Evolutionary conservation across 2,329 filamentous ascomycete species (phyloP).

Genomic region (Botryosphaeria dothidea): DNA sequence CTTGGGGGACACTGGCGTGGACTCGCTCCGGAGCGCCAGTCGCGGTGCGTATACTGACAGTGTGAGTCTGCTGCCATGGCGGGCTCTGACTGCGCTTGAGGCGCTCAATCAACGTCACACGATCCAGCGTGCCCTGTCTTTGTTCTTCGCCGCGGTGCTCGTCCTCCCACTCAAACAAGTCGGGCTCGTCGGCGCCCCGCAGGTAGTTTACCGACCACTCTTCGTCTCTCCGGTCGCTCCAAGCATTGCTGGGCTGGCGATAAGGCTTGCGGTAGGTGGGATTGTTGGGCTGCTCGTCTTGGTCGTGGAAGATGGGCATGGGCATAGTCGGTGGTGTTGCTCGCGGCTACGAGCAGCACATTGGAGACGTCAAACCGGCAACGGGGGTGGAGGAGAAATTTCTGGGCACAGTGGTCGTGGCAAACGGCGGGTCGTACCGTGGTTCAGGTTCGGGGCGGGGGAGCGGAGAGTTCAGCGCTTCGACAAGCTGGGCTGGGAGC

Average conservation of each 20-base stretch:
- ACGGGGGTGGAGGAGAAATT: neutral
- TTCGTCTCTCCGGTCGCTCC: neutral
- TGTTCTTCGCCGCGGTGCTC: neutral
- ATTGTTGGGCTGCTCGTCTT: neutral
- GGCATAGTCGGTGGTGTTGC: conserved; percentile 3
- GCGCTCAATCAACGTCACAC: conserved; percentile 78
- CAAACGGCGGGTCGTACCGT: neutral
- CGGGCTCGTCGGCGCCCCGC: neutral
- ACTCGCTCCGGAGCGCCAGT: neutral
- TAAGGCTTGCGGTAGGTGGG: neutral
- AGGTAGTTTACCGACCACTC: neutral
- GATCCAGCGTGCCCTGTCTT: conserved; percentile 46
- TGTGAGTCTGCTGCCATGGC: conserved; percentile 60
- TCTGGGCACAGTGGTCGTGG: neutral
- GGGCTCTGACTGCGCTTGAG: conserved; percentile 75
- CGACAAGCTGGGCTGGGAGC: neutral
- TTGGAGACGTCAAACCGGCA: conserved; percentile 5
- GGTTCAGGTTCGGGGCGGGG: neutral
- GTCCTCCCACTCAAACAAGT: neutral
- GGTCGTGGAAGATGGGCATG: conserved; percentile 41
- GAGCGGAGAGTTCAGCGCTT: neutral
- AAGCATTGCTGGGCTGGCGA: neutral
- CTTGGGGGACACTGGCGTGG: neutral
- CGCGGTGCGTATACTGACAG: conserved; percentile 42
- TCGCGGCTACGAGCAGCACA: conserved; percentile 11